Evolutionary conservation across 1,284 basidiomycete genomes (phyloP), one percentile per base, ranked within the genome.

Genomic region (Rhizoctonia solani): DNA sequence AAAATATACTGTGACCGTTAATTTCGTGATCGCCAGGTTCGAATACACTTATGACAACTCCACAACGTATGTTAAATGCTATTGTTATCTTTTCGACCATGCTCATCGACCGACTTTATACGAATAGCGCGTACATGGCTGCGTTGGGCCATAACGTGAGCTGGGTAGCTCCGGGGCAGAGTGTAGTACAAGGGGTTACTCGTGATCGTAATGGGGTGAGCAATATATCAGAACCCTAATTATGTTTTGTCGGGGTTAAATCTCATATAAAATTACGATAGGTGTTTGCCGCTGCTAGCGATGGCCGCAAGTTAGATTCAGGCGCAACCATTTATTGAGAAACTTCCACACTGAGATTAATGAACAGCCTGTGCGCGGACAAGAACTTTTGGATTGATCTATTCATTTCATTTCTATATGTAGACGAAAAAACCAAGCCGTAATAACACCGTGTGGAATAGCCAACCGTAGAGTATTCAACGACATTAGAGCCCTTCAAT

Each of bases 111-210:
- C 39, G n/a, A 4, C 21, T 11, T n/a, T 27, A 27, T 14, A 52
- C 5, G 8, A 4, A n/a, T 23, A 61, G 58, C 46, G 54, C 67
- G 29, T 68, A 52, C 59, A 56, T 68, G 47, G 67, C 67, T 5
- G 3, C 47, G 21, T 34, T 68, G 16, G 67, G 67, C 0, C 67
- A 68, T 25, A 68, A 68, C 23, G 58, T 68, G 16, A 50, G 21
- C 16, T 68, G 52, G 44, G 67, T 68, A 16, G 58, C 67, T 5
- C 54, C 67, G n/a, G 67, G 67, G 5, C 46, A 52, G 21, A 68
- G 67, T 27, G 56, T 68, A 21, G 54, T 50, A 4, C 53, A 54
- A 30, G 66, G 29, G 6, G 42, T 67, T 19, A 19, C 58, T 1
- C 58, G 46, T 11, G 29, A 46, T 21, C 5, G 32, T 6, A 37